Percentiles rank a stretch among this genome's conserved stretches.
phyloP scores from a whole-genome alignment of 176 grass and related monocot genomes.

The Elaeis guineensis region DNA sequence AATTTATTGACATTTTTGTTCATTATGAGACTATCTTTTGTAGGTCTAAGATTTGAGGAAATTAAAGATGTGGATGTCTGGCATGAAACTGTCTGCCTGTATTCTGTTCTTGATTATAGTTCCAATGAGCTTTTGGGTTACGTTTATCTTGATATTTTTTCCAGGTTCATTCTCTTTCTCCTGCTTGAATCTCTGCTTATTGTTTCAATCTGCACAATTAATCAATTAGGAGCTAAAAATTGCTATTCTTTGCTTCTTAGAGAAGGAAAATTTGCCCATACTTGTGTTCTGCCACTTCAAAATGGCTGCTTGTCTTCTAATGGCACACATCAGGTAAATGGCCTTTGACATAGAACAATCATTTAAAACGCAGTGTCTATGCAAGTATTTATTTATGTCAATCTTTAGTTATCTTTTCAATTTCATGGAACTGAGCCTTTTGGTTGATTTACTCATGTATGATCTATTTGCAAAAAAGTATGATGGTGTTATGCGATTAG shows the following conservation, averaged over 20 bases:
- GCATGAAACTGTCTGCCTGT: conserved; percentile 81
- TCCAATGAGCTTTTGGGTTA: conserved; percentile 81
- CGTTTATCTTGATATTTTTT: conserved; percentile 81
- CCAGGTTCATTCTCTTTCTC: conserved; percentile 51
- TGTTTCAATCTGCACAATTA: no score
- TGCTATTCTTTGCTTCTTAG: conserved; percentile 36
- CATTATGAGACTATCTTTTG: conserved; percentile 3
- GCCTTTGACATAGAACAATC: no score
- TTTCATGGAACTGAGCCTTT: no score
- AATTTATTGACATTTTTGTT: no score
- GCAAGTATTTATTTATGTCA: no score
- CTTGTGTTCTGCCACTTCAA: conserved; percentile 88
- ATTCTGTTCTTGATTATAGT: conserved; percentile 70
- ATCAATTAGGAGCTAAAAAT: neutral
- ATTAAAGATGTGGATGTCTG: conserved; percentile 70
- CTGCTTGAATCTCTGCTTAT: neutral
- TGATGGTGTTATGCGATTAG: no score
- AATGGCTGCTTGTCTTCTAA: conserved; percentile 76
- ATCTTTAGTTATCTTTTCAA: no score
- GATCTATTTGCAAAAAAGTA: no score
- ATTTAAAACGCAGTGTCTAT: no score
- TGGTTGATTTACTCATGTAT: no score
- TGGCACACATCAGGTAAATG: conserved; percentile 61
- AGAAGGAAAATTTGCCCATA: conserved; percentile 82
- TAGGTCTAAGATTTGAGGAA: conserved; percentile 80